A percentile compares a stretch with the other conserved stretches of the same genome.
phyloP scores from a whole-genome alignment of 192 early-diverging fungal species.

The Podila horticola region DNA sequence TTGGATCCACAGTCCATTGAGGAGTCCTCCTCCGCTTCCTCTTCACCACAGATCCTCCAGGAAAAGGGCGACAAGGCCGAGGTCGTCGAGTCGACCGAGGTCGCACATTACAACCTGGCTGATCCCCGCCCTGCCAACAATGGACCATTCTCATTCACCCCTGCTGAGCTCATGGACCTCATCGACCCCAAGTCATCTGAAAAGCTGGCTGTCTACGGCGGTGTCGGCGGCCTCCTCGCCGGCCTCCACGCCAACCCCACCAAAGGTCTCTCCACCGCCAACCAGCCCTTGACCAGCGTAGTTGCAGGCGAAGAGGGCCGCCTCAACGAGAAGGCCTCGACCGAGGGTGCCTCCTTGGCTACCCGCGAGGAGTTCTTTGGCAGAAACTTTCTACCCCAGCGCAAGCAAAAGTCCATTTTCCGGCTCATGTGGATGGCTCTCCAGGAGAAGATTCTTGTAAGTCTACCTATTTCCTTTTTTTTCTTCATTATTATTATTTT shows the following conservation, averaged over 20 bases:
- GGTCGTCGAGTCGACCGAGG: background rate
- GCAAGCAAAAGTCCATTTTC: slow-evolving; percentile 73
- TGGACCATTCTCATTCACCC: slow-evolving; percentile 62
- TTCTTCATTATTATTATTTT: background rate
- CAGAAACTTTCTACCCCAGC: slow-evolving; percentile 72
- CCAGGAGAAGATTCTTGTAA: slow-evolving; percentile 80
- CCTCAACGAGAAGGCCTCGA: slow-evolving; percentile 1
- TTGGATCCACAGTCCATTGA: slow-evolving; percentile 9
- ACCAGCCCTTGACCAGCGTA: slow-evolving; percentile 29
- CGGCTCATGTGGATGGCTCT: slow-evolving; percentile 82
- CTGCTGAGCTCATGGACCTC: slow-evolving; percentile 56
- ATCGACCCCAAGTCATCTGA: slow-evolving; percentile 65
- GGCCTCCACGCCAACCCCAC: slow-evolving; percentile 58
- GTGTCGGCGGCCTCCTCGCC: slow-evolving; percentile 54
- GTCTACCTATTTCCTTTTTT: background rate
- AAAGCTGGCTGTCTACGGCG: slow-evolving; percentile 53
- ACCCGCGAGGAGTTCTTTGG: slow-evolving; percentile 67
- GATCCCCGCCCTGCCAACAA: slow-evolving; percentile 47
- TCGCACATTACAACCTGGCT: slow-evolving; percentile 18
- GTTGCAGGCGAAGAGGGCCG: slow-evolving; percentile 44
- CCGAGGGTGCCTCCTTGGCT: background rate
- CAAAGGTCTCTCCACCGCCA: slow-evolving; percentile 53
- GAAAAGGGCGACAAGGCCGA: background rate
- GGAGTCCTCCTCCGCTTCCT: slow-evolving; percentile 10
- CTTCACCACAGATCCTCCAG: slow-evolving; percentile 10